phyloP scores from a whole-genome alignment of 768 basidiomycete species.

The Dioszegia aurantiaca region DNA sequence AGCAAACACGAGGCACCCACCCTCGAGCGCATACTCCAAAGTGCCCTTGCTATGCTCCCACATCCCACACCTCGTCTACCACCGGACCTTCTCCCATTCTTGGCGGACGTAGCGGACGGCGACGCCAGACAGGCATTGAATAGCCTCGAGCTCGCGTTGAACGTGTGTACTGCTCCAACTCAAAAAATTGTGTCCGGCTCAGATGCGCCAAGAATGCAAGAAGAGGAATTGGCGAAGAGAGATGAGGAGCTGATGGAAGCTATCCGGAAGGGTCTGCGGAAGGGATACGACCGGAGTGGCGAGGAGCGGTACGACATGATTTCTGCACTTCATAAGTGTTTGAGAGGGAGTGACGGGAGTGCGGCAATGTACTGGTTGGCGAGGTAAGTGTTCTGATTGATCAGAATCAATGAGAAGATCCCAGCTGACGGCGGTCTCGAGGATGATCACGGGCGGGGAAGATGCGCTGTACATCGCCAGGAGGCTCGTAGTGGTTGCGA shows the following conservation, averaged over 20 bases:
- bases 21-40: constrained; percentile 60
- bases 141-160: constrained; percentile 68
- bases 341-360: constrained; percentile 70
- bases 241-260: constrained; percentile 60
- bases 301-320: constrained; percentile 79
- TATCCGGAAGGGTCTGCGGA: constrained; percentile 56
- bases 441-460: constrained; percentile 76
- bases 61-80: constrained; percentile 51
- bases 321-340: constrained; percentile 76
- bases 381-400: constrained; percentile 47
- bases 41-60: constrained; percentile 54
- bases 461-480: constrained; percentile 73
- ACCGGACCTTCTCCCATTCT: constrained; percentile 42
- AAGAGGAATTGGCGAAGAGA: constrained; percentile 31
- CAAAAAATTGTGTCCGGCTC: constrained; percentile 15
- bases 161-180: constrained; percentile 36
- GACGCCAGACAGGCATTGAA: constrained; percentile 77
- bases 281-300: constrained; percentile 72
- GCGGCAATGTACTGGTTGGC: constrained; percentile 88
- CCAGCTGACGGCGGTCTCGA: constrained; percentile 20
- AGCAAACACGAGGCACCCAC: constrained; percentile 66
- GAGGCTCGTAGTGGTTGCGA: constrained; percentile 73
- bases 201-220: neutral
- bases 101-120: constrained; percentile 56
- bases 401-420: neutral